Evolutionary conservation across 1,284 basidiomycete genomes (phyloP).

Genomic region (Flammula alnicola): DNA sequence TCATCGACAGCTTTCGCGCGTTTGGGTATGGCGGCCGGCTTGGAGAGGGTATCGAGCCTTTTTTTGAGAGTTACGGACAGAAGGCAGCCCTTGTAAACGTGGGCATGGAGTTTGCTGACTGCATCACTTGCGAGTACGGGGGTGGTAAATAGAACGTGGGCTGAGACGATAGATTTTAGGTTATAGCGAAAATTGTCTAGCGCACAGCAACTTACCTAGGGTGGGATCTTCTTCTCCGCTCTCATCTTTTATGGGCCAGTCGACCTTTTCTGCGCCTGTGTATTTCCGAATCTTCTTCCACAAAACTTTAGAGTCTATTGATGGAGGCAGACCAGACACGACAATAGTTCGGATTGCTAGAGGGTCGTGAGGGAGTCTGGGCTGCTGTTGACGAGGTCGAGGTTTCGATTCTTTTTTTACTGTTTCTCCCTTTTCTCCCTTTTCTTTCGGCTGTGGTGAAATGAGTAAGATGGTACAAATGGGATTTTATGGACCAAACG

Average conservation of each 20-base stretch:
- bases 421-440: constrained; percentile 37
- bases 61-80: constrained; percentile 93
- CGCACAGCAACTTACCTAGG: constrained; percentile 29
- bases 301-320: constrained; percentile 73
- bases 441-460: constrained; percentile 41
- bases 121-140: constrained; percentile 77
- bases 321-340: constrained; percentile 73
- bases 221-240: constrained; percentile 45
- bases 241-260: constrained; percentile 65
- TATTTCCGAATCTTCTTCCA: constrained; percentile 92
- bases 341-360: constrained; percentile 83
- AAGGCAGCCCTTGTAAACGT: constrained; percentile 89
- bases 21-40: constrained; percentile 36
- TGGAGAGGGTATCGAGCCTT: constrained; percentile 73
- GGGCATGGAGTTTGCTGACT: constrained; percentile 86
- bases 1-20: constrained; percentile 16
- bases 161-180: constrained; percentile 38
- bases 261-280: constrained; percentile 70
- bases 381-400: constrained; percentile 38
- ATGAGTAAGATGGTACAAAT: constrained; percentile 13
- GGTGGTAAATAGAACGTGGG: constrained; percentile 78
- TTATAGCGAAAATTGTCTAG: not conserved
- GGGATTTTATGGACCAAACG: constrained; percentile 19
- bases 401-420: constrained; percentile 47
- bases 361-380: constrained; percentile 59